A percentile compares a stretch with the other conserved stretches of the same genome.
Conservation (phyloP, 257 asterid species). For the Solanum arcanum region DNA sequence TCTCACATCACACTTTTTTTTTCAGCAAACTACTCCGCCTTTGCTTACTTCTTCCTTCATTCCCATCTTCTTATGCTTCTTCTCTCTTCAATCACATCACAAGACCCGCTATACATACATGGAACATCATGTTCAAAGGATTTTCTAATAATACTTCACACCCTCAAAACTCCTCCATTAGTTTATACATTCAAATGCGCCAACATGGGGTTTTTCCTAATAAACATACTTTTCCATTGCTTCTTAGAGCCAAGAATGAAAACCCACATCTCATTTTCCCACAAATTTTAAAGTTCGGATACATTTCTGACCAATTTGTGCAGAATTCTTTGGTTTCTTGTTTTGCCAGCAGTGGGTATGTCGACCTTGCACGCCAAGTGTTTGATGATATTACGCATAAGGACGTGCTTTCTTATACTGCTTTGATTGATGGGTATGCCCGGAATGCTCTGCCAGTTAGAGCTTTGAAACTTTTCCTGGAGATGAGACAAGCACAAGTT, state of each 20-base stretch:
- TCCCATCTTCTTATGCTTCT: conserved; percentile 7
- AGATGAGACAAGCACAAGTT: conserved; percentile 24
- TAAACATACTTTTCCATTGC: conserved; percentile 48
- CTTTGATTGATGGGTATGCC: conserved; percentile 33
- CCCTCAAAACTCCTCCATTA: conserved; percentile 18
- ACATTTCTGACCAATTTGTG: conserved; percentile 30
- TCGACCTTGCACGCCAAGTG: conserved; percentile 23
- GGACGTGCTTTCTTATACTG: conserved; percentile 38
- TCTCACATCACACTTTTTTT: neutral
- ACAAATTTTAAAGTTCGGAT: conserved; percentile 31
- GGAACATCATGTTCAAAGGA: conserved; percentile 33
- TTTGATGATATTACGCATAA: conserved; percentile 31
- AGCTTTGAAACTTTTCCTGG: conserved; percentile 31
- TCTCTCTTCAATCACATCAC: neutral
- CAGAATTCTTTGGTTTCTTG: conserved; percentile 27
- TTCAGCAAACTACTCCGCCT: neutral
- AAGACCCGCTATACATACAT: conserved; percentile 6
- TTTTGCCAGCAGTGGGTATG: conserved; percentile 7
- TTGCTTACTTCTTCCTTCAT: conserved; percentile 1
- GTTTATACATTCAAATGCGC: conserved; percentile 24
- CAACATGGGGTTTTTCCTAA: conserved; percentile 25
- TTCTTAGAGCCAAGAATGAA: conserved; percentile 31
- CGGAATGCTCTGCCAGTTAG: conserved; percentile 12
- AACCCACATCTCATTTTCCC: conserved; percentile 24
- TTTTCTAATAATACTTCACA: conserved; percentile 12